A percentile compares a stretch with the other conserved stretches of the same genome.
These are phyloP conservation scores for Raphanus raphanistrum DNA, from an alignment of 345 rosid genomes.

Conservation along the genomic window DNA sequence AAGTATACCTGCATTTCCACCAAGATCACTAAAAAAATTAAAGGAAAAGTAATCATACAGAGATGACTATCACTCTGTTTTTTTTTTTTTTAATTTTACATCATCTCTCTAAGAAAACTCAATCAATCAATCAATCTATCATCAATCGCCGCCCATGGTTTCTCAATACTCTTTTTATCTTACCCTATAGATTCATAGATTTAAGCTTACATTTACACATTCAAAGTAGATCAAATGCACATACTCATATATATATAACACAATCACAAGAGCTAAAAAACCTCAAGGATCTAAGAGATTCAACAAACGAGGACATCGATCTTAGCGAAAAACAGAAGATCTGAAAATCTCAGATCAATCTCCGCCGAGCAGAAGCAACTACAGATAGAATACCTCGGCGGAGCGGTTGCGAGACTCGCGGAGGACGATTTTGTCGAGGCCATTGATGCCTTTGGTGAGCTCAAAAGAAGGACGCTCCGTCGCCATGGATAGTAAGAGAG, in stretches of 20 bases:
- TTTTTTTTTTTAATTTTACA: neutral
- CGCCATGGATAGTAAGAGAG: slow-evolving; percentile 38
- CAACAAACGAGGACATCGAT: slow-evolving; percentile 16
- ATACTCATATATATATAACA: neutral
- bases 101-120: neutral
- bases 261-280: slow-evolving; percentile 20
- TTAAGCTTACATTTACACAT: neutral
- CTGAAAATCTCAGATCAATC: slow-evolving; percentile 2
- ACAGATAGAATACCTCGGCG: slow-evolving; percentile 55
- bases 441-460: slow-evolving; percentile 61
- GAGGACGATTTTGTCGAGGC: slow-evolving; percentile 75
- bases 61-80: slow-evolving; percentile 2
- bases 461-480: slow-evolving; percentile 47
- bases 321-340: neutral
- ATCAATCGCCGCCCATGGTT: neutral
- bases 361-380: neutral
- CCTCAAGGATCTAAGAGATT: slow-evolving; percentile 11
- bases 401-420: slow-evolving; percentile 71
- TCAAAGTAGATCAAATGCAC: no score
- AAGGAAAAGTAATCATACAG: neutral
- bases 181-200: neutral
- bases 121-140: neutral
- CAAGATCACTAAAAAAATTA: no score
- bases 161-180: neutral
- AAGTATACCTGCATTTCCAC: slow-evolving; percentile 62